Evolutionary conservation across 1,284 basidiomycete genomes (phyloP), one percentile per base, ranked within the genome.

Genomic region (Rhodofomes roseus): DNA sequence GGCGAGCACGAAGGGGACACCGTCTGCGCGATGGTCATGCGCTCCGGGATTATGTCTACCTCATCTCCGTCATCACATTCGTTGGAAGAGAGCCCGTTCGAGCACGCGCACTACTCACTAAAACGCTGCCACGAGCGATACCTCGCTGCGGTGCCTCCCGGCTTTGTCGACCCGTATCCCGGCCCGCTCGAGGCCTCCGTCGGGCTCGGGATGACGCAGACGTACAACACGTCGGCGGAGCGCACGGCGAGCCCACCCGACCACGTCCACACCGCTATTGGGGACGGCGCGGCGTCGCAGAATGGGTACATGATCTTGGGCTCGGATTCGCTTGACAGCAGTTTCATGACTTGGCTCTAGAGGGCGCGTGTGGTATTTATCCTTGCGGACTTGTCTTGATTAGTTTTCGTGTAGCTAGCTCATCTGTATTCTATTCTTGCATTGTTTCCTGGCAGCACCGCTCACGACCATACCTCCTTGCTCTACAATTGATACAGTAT

Each of bases 311-410:
- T 62, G 59, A 58, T 70, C 20, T 36, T 37, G 25, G 66, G 65
- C 37, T 53, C 65, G 29, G 70, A 70, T 54, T 71, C 70, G 55
- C 64, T 63, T 54, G 71, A 71, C 40, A 68, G 66, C 58, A 61
- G 63, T 46, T 73, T 70, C 69, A 71, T 73, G 71, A 69, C 65
- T 57, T 73, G 70, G 70, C 66, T 69, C 55, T 73, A 62, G 56
- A 51, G 48, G 48, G 25, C 34, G 20, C 34, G n/a, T 5, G 31
- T 34, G 31, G 50, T 52, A 52, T 36, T 16, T 36, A 52, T 36
- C 12, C 23, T 22, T 3, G 29, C 6, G 50, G 31, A 34, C 50
- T 39, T 52, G 50, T 37, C 29, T 52, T 52, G 34, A 37, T 52
- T 52, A 52, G 34, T 39, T 29, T 34, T 36, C 50, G 18, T 52